Evolutionary conservation across 495 filamentous ascomycete genomes (phyloP).

Genomic region (Pseudoneurospora amorphoporcata): DNA sequence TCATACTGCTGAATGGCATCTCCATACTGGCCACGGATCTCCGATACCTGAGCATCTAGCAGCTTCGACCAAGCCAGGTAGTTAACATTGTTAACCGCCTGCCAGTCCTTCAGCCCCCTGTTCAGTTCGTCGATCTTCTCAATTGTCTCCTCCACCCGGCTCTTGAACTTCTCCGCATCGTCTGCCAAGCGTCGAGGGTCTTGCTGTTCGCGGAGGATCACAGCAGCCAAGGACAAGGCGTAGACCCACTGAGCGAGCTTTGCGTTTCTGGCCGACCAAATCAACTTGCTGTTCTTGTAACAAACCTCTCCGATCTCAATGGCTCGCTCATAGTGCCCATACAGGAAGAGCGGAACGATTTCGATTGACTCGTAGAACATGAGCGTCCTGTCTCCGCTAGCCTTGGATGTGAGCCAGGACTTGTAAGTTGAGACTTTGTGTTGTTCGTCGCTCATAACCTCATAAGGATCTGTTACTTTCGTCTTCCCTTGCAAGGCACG

Average conservation of each 20-base stretch:
- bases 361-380: constrained; percentile 64
- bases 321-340: constrained; percentile 61
- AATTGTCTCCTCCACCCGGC: constrained; percentile 46
- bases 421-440: constrained; percentile 59
- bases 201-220: constrained; percentile 49
- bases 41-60: constrained; percentile 61
- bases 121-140: constrained; percentile 42
- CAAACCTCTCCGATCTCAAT: constrained; percentile 57
- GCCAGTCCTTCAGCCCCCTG: constrained; percentile 56
- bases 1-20: constrained; percentile 59
- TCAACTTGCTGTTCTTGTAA: constrained; percentile 42
- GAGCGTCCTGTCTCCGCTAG: constrained; percentile 42
- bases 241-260: constrained; percentile 59
- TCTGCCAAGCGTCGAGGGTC: constrained; percentile 39
- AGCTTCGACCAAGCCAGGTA: constrained; percentile 68
- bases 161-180: constrained; percentile 31
- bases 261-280: constrained; percentile 66
- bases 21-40: constrained; percentile 53
- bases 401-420: constrained; percentile 35
- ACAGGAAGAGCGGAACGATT: constrained; percentile 64
- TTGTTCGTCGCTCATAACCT: constrained; percentile 60
- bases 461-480: constrained; percentile 37
- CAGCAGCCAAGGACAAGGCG: constrained; percentile 53
- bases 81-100: constrained; percentile 61
- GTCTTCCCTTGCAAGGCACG: constrained; percentile 83